Percentiles rank a stretch among this genome's conserved stretches.
These are phyloP conservation scores for Microbotryomycetes sp. DNA, from an alignment of 1,284 basidiomycete genomes.

Conservation along the genomic window DNA sequence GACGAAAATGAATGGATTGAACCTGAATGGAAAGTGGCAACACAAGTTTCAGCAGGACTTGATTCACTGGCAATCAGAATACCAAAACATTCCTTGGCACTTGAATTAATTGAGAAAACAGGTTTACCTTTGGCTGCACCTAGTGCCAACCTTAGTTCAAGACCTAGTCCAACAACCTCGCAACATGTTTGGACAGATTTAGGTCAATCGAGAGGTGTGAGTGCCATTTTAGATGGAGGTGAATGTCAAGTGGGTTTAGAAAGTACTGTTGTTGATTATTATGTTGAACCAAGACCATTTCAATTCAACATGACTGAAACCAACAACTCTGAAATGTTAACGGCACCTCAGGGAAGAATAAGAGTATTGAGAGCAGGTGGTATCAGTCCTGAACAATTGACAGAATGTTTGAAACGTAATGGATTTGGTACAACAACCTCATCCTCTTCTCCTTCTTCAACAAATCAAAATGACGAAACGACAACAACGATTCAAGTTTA, in stretches of 20 bases:
- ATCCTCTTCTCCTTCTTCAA: constrained; percentile 12
- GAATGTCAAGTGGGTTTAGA: constrained; percentile 84
- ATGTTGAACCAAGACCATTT: too few relatives aligned
- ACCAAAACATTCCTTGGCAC: constrained; percentile 86
- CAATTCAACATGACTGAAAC: constrained; percentile 40
- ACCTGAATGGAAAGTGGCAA: constrained; percentile 9
- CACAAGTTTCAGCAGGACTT: constrained; percentile 59
- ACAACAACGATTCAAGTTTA: constrained; percentile 54
- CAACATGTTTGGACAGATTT: constrained; percentile 79
- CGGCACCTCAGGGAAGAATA: too few relatives aligned
- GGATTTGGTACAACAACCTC: constrained; percentile 21
- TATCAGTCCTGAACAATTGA: constrained; percentile 80
- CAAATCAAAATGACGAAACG: constrained; percentile 35
- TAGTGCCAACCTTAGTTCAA: constrained; percentile 89
- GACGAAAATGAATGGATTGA: constrained; percentile 1
- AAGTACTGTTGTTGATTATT: constrained; percentile 91
- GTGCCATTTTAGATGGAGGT: constrained; percentile 87
- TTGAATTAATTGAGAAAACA: constrained; percentile 74
- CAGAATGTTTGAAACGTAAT: constrained; percentile 52
- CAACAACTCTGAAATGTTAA: constrained; percentile 49
- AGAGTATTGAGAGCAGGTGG: constrained; percentile 88
- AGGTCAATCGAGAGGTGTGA: constrained; percentile 52
- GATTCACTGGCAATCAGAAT: constrained; percentile 85
- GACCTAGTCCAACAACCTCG: constrained; percentile 89
- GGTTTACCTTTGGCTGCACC: constrained; percentile 83